Base-by-base conservation (phyloP, 345 rosid species). In the Diplotaxis tenuifolia region DNA sequence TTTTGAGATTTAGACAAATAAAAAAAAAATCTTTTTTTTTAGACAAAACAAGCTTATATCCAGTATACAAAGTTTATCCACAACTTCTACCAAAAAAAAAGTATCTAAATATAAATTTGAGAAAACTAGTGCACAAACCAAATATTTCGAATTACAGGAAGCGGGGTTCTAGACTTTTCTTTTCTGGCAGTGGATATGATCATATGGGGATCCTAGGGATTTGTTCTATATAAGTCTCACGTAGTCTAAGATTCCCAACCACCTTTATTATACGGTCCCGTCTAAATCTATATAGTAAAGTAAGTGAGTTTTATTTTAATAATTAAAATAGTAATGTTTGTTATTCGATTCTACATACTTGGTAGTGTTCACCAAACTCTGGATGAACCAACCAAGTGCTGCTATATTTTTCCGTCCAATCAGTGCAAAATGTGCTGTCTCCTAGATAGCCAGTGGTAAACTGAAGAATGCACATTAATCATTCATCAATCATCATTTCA, bases 241-340 rank as follows among this genome's bases (percentile, higher is more conserved):
- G 50, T 70, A 61, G 71, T 76, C 79, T 63, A 76, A 70, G 75
- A 76, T 76, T 70, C 40, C 31, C 47, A 55, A 22, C 50, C 21
- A 56, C 16, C 40, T 70, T 70, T 75, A 50, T 14, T 47, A 21
- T 36, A 36, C 56, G n/a, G n/a, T 67, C 18, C 61, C 18, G 19
- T 61, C 34, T 67, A 8, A 59, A 60, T 42, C 9, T 22, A n/a
- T n/a, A n/a, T 21, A 6, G 5, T 68, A 53, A 55, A 14, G 31
- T 54, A 18, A n/a, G 54, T 20, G 20, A 50, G 55, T 7, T 50
- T 50, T 49, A 6, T 50, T 50, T 54, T 22, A 6, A 11, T 54
- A 55, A 68, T 16, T 58, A 58, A 75, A 62, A 28, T 50, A 34
- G 62, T 60, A 1, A 12, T 25, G 20, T 36, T 67, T 54, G 10